Base-by-base conservation (phyloP, 345 rosid species). In the Aurinia saxatilis region DNA sequence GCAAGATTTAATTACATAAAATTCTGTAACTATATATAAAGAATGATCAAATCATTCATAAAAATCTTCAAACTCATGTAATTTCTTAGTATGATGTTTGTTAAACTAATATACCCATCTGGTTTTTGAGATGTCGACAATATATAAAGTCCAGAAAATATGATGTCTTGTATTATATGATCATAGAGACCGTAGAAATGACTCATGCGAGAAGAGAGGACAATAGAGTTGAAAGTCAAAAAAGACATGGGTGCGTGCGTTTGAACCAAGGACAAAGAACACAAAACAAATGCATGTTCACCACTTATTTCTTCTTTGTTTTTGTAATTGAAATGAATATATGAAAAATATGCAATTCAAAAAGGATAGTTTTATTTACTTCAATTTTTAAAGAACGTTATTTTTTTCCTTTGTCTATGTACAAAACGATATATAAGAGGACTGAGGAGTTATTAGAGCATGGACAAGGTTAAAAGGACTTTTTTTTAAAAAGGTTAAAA, bases 171-270 rank as follows among this genome's bases (percentile, higher is more conserved):
- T 13, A 16, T 35, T 21, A 33, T 52, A 23, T 48, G 14, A 4
- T 25, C 52, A 68, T 50, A 42, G 49, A 49, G 49, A 49, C 44
- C 10, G 15, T 18, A 42, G 47, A 51, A 42, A 51, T 60, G 55
- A 60, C 46, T 36, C 25, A 60, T 10, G 55, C 29, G 49, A 51
- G 56, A 36, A 51, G 34, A 68, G 48, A 52, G 14, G 48, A 52
- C 62, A 60, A 36, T 41, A 55, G 73, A 52, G 62, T 60, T 60
- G 62, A 68, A 68, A 60, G 73, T 68, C 73, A 60, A 51, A 21
- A n/a, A 21, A 60, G 67, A 45, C 73, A 68, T 60, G 49, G 67
- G 62, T 68, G 23, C 67, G 73, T 68, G 73, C 67, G 54, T 38
- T 60, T 60, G 33, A 27, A 45, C 37, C 44, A 50, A 50, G 15